A percentile compares a stretch with the other conserved stretches of the same genome.
Conservation (phyloP, 768 basidiomycete genomes). For the Xerocomus brunneocitrinus region DNA sequence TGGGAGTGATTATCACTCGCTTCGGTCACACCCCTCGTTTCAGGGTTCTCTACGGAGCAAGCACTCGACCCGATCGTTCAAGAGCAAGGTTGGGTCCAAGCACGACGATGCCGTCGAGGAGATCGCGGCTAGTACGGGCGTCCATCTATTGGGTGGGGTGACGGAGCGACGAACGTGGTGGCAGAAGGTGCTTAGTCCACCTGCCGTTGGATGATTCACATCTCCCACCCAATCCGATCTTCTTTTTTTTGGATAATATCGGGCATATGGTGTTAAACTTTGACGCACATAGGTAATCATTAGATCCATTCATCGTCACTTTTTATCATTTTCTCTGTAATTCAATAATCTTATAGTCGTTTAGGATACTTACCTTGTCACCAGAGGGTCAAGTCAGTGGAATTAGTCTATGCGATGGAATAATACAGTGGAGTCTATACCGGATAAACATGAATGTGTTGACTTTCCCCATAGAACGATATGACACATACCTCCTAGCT, state of each 20-base stretch:
- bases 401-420: conserved; percentile 1
- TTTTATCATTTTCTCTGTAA: not conserved
- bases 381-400: not conserved
- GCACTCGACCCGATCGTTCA: conserved; percentile 17
- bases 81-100: conserved; percentile 5
- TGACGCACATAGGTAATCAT: not conserved
- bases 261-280: not conserved
- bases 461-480: not conserved
- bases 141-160: not conserved
- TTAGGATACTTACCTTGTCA: not conserved
- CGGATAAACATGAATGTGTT: not conserved
- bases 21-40: conserved; percentile 22
- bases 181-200: conserved; percentile 27
- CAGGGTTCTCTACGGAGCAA: conserved; percentile 22
- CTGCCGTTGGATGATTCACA: conserved; percentile 1
- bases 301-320: not conserved
- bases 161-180: conserved; percentile 28
- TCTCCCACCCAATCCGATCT: too few relatives aligned
- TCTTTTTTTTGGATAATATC: not conserved
- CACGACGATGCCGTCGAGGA: not conserved
- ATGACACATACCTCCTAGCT: not conserved
- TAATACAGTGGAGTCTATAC: not conserved
- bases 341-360: not conserved
- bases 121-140: not conserved
- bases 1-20: conserved; percentile 29